These are phyloP conservation scores for Ophiocordyceps robertsii DNA, from an alignment of 2,329 filamentous ascomycete species.

Conservation along the genomic window DNA sequence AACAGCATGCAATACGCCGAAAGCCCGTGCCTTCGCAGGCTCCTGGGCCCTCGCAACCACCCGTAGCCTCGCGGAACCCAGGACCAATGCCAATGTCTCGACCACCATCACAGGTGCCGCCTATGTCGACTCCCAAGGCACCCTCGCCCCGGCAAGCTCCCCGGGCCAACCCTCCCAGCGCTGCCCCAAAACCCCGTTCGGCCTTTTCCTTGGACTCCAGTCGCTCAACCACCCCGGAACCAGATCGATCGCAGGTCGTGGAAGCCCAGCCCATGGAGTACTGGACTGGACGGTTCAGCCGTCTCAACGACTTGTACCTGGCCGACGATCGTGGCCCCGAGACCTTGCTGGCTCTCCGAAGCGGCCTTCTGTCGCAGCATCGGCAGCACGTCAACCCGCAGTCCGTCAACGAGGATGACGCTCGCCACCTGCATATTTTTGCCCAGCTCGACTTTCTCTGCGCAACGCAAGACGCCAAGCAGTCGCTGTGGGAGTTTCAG, in stretches of 20 bases:
- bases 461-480: constrained; percentile 30
- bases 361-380: constrained; percentile 24
- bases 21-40: background rate
- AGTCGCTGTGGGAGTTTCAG: constrained; percentile 35
- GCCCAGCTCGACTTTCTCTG: constrained; percentile 32
- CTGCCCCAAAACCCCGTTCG: constrained; percentile 4
- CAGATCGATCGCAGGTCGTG: constrained; percentile 19
- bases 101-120: background rate
- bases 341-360: constrained; percentile 29
- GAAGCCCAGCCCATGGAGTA: constrained; percentile 35
- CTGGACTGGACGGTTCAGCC: constrained; percentile 47
- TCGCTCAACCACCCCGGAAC: constrained; percentile 4
- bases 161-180: background rate
- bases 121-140: background rate
- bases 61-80: background rate
- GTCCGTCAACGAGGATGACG: constrained; percentile 20
- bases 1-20: too few species aligned
- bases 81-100: background rate
- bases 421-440: constrained; percentile 30
- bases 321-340: background rate
- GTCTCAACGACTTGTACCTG: constrained; percentile 1
- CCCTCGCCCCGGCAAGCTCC: background rate
- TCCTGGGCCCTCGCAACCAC: background rate
- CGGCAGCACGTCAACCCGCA: constrained; percentile 5
- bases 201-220: background rate